Base-by-base conservation (phyloP, 2,329 filamentous ascomycete species). In the Aspergillus carbonarius region DNA sequence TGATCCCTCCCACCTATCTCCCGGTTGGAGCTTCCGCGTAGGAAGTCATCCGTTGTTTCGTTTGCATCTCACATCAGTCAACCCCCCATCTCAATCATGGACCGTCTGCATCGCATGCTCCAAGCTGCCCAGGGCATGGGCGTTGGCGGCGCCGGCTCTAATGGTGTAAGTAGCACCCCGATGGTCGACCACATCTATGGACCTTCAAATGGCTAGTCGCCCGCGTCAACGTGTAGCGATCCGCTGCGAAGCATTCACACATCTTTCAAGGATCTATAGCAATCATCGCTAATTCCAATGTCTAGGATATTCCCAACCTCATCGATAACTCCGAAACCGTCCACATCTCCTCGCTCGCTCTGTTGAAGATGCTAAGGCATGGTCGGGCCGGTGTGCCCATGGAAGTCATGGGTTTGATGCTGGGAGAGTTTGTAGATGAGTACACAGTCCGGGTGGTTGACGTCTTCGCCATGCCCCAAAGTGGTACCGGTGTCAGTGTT, bases 331-430 rank as follows among this genome's bases (percentile, higher is more conserved):
- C 93, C 70, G 95, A 99, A 82, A 99, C 95, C 34, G 95, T 99
- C 68, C 96, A 99, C 81, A 99, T 99, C 71, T 99, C 95, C 54
- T 99, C 95, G 50, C 87, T 99, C 61, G 95, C 95, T 54, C 85
- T 99, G 54, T 84, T 99, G 70, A 99, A 99, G 85, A 99, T 99
- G 95, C 84, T 99, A 77, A 89, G 95, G 75, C 95, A 99, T 79
- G 95, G 95, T 65, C 90, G 95, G 67, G 95, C 95, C 40, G 95
- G 95, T 81, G 95, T 99, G 66, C 95, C 95, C 18, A 99, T 99
- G 95, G 95, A 99, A 83, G 95, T 99, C 76, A 99, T 99, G 95
- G 95, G 95, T 63, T 82, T 99, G 75, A 99, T 99, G 95, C 80
- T 98, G 71, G 95, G 95, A 76, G 95, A 98, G 77, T 98, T 99